Evolutionary conservation across 345 rosid species (phyloP), one percentile per base, ranked within the genome.

Genomic region (Arabis alpina): DNA sequence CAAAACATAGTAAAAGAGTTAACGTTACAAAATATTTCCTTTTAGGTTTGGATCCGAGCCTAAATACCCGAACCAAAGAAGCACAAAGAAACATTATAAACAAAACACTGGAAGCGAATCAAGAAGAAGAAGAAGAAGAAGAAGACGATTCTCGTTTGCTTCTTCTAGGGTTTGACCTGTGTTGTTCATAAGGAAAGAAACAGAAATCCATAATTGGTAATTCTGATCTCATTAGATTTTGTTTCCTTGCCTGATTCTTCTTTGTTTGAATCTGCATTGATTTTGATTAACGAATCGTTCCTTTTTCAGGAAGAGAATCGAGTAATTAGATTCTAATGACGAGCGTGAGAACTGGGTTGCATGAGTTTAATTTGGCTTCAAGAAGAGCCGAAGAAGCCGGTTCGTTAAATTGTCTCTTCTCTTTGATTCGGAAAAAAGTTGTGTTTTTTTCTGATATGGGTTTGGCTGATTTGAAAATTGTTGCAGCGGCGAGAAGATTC

Each of bases 331-430:
- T 60, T 64, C 37, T 24, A 30, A 87, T 91, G 98, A 86, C 81
- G 74, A 64, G 65, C 52, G 57, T 79, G 59, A 61, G 91, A 79
- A 80, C 78, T 13, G 89, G 79, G 57, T 58, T 81, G 28, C 88
- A 90, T 59, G 91, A 86, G 58, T 66, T 86, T 10, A 80, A 71
- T 66, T 58, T 89, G 81, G 93, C 95, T 50, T 91, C 99, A 71
- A 84, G 96, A 86, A 94, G 82, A 73, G 96, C 96, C 12, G 95
- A 94, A 83, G 96, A 91, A 83, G 84, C 93, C 64, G 97, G 97
- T 90, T 43, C 15, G 81, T 40, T 41, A 10, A 14, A 40, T 11
- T 42, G 4, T 30, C 30, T 43, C 40, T 28, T 2, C n/a, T 12
- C 8, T 16, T 55, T 32, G 39, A 61, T 44, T 50, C 32, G 37